Evolutionary conservation across 2,329 filamentous ascomycete species (phyloP), one percentile per base, ranked within the genome.

Genomic region (Ambrosiella xylebori): DNA sequence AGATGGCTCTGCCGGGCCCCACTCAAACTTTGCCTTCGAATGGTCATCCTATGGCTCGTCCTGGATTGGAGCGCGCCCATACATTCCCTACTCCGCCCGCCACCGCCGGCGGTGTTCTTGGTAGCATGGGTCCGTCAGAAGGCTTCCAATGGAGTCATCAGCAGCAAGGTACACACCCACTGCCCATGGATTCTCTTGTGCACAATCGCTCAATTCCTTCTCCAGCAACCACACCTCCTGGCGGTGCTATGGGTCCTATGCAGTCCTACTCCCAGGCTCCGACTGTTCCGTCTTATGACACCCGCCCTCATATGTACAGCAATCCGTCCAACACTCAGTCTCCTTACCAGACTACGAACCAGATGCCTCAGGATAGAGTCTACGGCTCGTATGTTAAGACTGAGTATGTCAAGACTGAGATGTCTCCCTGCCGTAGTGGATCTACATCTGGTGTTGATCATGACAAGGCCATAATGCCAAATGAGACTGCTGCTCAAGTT

Each of bases 71-170:
- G 62, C 82, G 91, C 56, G 85, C 89, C 13, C 86, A 95, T 68
- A 95, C 89, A 1, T 96, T 96, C 70, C 90, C 91, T 2, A 96
- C 91, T 2, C 91, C 91, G 40, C 90, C 91, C 1, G 88, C 90
- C 0, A 96, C 88, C 68, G 86, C 89, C n/a, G 93, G 89, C 0
- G 88, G 88, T 69, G 81, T 94, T 51, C 88, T 83, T 71, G 76
- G 72, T 73, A 71, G 79, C 61, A 88, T 95, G 77, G 82, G 82
- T 51, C 79, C 79, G 63, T 82, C 85, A 44, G 85, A 88, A 39
- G 85, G 79, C 45, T 95, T 91, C 68, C 85, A 90, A 67, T 96
- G 90, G 87, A 76, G 72, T 39, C 56, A 52, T 35, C 74, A 75
- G 59, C 79, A 70, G 56, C 81, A 83, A 66, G 75, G 77, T 66